Conservation (phyloP, 306 rosid genomes). For the Comarum palustre region DNA sequence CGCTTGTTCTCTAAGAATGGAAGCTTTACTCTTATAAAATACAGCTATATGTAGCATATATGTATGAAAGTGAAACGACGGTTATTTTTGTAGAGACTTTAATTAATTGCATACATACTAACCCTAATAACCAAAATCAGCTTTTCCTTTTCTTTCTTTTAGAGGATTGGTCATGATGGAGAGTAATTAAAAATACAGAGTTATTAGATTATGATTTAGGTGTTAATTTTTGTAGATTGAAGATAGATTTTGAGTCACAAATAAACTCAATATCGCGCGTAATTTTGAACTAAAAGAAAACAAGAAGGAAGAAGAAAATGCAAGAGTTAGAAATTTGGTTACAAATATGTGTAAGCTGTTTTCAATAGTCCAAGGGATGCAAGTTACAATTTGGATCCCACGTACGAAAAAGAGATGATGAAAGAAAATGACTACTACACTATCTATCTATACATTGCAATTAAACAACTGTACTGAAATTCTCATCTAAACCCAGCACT, state of each 20-base stretch:
- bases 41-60: neutral
- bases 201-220: neutral
- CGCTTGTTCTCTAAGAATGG: neutral
- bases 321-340: neutral
- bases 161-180: neutral
- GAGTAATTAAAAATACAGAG: neutral
- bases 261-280: neutral
- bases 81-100: neutral
- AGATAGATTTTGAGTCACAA: neutral
- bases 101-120: neutral
- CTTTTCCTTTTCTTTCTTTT: neutral
- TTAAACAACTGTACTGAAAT: neutral
- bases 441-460: conserved; percentile 30
- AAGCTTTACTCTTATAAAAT: neutral
- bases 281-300: neutral
- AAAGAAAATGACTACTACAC: conserved; percentile 15
- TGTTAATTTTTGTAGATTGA: neutral
- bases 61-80: neutral
- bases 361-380: conserved; percentile 9
- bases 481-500: conserved; percentile 6
- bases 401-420: neutral
- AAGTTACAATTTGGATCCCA: conserved; percentile 15
- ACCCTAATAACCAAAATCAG: neutral
- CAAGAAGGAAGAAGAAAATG: neutral
- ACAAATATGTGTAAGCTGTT: neutral